phyloP scores from a whole-genome alignment of 495 filamentous ascomycete genomes.

The Friedmanniomyces simplex region DNA sequence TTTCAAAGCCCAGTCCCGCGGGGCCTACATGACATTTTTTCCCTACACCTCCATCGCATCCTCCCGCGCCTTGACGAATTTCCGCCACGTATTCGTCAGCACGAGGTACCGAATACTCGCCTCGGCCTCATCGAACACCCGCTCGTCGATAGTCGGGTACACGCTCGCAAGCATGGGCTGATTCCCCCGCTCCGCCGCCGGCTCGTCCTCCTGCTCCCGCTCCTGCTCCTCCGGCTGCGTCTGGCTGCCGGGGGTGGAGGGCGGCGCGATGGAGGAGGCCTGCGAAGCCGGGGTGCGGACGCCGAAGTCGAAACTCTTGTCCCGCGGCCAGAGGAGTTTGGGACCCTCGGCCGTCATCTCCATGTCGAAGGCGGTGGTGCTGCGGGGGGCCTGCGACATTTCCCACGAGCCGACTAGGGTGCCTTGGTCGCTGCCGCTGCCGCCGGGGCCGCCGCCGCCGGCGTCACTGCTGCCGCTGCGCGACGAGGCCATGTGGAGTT shows the following conservation, averaged over 20 bases:
- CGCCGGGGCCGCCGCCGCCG: too few relatives aligned
- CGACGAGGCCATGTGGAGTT: background rate
- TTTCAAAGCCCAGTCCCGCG: too few relatives aligned
- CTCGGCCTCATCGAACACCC: constrained; percentile 26
- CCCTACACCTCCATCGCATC: background rate
- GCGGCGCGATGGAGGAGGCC: background rate
- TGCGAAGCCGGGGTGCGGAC: background rate
- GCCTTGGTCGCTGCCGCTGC: background rate
- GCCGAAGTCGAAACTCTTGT: background rate
- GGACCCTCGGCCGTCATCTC: background rate
- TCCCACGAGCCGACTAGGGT: background rate
- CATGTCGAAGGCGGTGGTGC: background rate
- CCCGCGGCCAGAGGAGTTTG: background rate
- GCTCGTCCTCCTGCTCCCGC: background rate
- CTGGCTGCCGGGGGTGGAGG: background rate
- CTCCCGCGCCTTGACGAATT: background rate
- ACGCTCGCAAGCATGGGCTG: background rate
- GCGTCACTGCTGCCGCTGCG: background rate
- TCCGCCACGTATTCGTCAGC: constrained; percentile 29
- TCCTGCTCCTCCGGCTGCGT: background rate
- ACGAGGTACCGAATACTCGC: constrained; percentile 28
- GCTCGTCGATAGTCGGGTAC: constrained; percentile 7
- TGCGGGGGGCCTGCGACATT: background rate
- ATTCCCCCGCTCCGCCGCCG: background rate
- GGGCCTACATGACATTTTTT: too few relatives aligned